A percentile compares a stretch with the other conserved stretches of the same genome.
These are phyloP conservation scores for Plasmodium cynomolgi DNA, from an alignment of 169 alveolate species.

Conservation along the genomic window DNA sequence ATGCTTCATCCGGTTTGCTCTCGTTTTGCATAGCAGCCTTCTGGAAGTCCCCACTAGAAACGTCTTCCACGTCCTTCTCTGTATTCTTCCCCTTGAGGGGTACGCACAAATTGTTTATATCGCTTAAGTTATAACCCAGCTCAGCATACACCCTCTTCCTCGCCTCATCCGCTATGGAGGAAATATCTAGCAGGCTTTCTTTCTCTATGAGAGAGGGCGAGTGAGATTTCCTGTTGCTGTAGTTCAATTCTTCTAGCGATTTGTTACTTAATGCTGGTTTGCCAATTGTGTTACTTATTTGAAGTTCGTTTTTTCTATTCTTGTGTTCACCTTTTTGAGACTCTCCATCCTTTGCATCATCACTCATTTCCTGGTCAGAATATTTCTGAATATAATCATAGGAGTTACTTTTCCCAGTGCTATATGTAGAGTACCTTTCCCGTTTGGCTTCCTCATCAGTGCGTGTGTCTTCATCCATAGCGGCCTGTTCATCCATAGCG, in stretches of 20 bases:
- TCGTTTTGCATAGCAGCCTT: not conserved
- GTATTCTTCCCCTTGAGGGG: not conserved
- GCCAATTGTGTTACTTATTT: not conserved
- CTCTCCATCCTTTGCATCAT: not conserved
- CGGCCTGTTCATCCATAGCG: not conserved
- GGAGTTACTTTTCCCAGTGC: not conserved
- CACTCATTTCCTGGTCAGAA: not conserved
- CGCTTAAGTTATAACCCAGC: conserved; percentile 11
- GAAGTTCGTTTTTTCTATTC: not conserved
- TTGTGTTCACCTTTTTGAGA: not conserved
- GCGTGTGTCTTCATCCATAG: not conserved
- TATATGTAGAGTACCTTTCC: not conserved
- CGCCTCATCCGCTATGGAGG: conserved; percentile 25
- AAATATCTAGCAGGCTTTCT: conserved; percentile 10
- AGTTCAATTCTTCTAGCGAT: conserved; percentile 43
- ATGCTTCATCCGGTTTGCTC: conserved; percentile 17
- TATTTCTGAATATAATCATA: not conserved
- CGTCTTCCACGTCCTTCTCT: not conserved
- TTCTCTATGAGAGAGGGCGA: not conserved
- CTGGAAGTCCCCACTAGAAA: not conserved
- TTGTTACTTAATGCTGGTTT: conserved; percentile 42
- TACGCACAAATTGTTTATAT: not conserved
- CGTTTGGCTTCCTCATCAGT: not conserved
- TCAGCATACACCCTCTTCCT: conserved; percentile 38
- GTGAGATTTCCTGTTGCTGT: conserved; percentile 43